Conservation (phyloP, 2,329 filamentous ascomycete species). For the Curvularia sp. region DNA sequence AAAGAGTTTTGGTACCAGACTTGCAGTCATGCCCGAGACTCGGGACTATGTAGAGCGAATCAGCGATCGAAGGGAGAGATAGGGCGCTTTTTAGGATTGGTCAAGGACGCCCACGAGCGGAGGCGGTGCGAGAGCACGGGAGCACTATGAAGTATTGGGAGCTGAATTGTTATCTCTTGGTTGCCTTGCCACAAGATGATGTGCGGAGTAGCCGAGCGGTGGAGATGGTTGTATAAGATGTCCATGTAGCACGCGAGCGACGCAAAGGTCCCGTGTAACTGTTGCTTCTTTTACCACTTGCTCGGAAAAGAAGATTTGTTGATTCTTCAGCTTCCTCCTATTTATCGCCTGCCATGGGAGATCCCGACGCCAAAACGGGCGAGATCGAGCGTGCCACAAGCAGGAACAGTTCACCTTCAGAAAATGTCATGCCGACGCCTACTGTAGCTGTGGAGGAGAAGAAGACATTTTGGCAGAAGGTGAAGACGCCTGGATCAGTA, state of each 20-base stretch:
- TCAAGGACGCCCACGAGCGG: neutral
- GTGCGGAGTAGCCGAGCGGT: slow-evolving; percentile 15
- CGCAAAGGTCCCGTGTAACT: slow-evolving; percentile 2
- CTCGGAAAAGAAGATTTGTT: neutral
- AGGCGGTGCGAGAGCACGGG: slow-evolving; percentile 1
- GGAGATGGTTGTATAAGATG: slow-evolving; percentile 28
- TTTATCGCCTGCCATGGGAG: slow-evolving; percentile 22
- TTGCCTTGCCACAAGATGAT: slow-evolving; percentile 27
- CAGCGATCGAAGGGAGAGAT: neutral
- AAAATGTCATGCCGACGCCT: slow-evolving; percentile 19
- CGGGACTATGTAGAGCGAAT: slow-evolving; percentile 5
- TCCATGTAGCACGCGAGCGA: slow-evolving; percentile 6
- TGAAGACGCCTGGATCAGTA: slow-evolving; percentile 56
- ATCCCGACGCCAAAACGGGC: slow-evolving; percentile 26
- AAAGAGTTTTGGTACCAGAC: neutral
- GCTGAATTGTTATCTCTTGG: slow-evolving; percentile 29
- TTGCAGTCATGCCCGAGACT: neutral
- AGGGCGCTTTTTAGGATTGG: slow-evolving; percentile 8
- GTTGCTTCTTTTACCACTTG: neutral
- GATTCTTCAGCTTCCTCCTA: neutral
- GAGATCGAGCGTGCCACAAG: slow-evolving; percentile 22
- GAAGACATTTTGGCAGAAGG: slow-evolving; percentile 46
- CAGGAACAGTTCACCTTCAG: slow-evolving; percentile 17
- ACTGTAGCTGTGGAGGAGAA: slow-evolving; percentile 26
- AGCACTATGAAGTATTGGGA: slow-evolving; percentile 8